Conservation (phyloP, 768 basidiomycete species). For the Auricularia sp. region DNA sequence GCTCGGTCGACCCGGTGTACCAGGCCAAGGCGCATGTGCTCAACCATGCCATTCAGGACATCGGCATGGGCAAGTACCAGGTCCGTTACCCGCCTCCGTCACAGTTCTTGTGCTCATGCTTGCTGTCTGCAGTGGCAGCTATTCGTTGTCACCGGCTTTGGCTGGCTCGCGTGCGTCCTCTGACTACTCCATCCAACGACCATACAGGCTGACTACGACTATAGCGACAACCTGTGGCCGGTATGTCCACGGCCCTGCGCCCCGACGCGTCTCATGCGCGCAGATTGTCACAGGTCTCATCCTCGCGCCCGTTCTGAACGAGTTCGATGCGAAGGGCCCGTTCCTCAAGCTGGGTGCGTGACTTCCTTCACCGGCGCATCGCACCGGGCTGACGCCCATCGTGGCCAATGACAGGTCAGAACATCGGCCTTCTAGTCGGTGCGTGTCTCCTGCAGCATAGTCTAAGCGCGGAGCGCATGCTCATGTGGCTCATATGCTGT, state of each 20-base stretch:
- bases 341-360: constrained; percentile 44
- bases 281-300: constrained; percentile 60
- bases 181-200: neutral
- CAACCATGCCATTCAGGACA: constrained; percentile 53
- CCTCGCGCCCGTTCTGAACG: constrained; percentile 49
- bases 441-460: neutral
- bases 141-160: constrained; percentile 62
- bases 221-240: constrained; percentile 64
- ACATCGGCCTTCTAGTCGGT: constrained; percentile 60
- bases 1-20: constrained; percentile 46
- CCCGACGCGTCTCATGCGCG: constrained; percentile 4
- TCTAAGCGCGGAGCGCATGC: too few species aligned
- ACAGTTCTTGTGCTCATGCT: neutral
- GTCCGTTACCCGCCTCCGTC: constrained; percentile 18
- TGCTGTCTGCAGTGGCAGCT: constrained; percentile 39
- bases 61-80: constrained; percentile 66
- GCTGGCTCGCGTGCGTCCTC: constrained; percentile 58
- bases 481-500: neutral
- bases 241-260: constrained; percentile 28
- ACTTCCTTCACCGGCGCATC: too few species aligned
- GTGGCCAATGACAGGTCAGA: constrained; percentile 30
- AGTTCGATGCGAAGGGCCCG: constrained; percentile 53
- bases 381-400: too few species aligned
- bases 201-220: neutral
- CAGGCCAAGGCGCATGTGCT: constrained; percentile 47